Percentiles rank a stretch among this genome's conserved stretches.
phyloP scores from a whole-genome alignment of 345 rosid genomes.

The Rhizophora mangle region DNA sequence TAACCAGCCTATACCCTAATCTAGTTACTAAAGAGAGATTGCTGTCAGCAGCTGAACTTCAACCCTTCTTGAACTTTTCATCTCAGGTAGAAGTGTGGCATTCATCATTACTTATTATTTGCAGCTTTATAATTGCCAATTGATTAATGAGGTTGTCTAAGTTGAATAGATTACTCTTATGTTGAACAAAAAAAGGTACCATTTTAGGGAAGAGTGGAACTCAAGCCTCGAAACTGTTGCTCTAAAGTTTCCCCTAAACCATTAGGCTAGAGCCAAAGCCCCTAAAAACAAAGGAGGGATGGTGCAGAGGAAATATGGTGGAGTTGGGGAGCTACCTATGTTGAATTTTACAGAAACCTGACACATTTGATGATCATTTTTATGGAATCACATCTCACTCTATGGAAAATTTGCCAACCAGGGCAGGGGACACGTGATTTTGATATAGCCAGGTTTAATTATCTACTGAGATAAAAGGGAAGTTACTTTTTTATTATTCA shows the following conservation, averaged over 20 bases:
- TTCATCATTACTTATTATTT: background rate
- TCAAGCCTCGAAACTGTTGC: too few relatives aligned
- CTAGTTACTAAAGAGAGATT: constrained; percentile 87
- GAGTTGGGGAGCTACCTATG: background rate
- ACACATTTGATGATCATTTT: background rate
- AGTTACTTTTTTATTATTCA: background rate
- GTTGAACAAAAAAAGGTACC: too few relatives aligned
- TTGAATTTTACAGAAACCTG: background rate
- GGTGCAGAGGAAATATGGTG: too few relatives aligned
- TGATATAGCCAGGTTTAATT: background rate
- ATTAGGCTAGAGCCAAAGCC: too few relatives aligned
- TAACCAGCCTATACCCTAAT: constrained; percentile 78
- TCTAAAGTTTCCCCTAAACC: too few relatives aligned
- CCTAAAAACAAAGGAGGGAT: too few relatives aligned
- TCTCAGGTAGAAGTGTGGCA: constrained; percentile 60
- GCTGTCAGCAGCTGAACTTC: constrained; percentile 69
- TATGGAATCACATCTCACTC: background rate
- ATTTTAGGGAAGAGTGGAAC: too few relatives aligned
- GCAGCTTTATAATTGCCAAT: too few relatives aligned
- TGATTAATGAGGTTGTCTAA: too few relatives aligned
- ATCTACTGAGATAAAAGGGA: background rate
- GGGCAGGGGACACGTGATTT: background rate
- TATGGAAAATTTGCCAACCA: background rate
- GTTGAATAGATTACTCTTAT: too few relatives aligned
- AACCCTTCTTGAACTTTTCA: constrained; percentile 78